Evolutionary conservation across 352 stramenopile genomes (phyloP).

Genomic region (Plasmopara halstedii): DNA sequence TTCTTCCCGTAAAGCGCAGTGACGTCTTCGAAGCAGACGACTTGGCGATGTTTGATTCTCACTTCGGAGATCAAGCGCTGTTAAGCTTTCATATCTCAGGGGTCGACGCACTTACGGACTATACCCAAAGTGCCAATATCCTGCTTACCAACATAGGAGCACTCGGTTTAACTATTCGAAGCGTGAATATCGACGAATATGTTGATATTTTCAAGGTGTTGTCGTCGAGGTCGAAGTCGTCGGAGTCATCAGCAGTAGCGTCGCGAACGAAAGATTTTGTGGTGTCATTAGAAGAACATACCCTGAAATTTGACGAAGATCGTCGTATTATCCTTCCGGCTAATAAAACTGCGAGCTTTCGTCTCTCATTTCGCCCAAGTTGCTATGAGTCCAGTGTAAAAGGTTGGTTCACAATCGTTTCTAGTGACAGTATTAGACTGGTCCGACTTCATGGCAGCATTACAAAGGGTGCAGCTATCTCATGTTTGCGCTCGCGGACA

Average conservation of each 20-base stretch:
- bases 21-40: not conserved
- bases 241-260: not conserved
- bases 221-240: too few species aligned
- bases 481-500: constrained; percentile 20
- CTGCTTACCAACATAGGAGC: constrained; percentile 17
- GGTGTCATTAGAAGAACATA: constrained; percentile 4
- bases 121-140: constrained; percentile 10
- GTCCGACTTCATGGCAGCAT: constrained; percentile 25
- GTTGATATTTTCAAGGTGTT: not conserved
- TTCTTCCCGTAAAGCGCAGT: not conserved
- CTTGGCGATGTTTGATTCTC: not conserved
- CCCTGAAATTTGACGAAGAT: not conserved
- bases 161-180: constrained; percentile 15
- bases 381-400: constrained; percentile 15
- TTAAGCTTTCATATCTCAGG: constrained; percentile 13
- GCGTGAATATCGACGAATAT: constrained; percentile 8
- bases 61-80: constrained; percentile 6
- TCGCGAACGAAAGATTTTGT: constrained; percentile 6
- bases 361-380: constrained; percentile 19
- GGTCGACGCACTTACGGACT: constrained; percentile 7
- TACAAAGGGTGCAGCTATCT: constrained; percentile 18
- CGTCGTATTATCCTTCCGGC: constrained; percentile 6
- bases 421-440: constrained; percentile 16
- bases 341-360: constrained; percentile 5
- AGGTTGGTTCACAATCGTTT: constrained; percentile 26